phyloP scores from a whole-genome alignment of 805 yeast genomes.

The Wickerhamomyces chambardii region DNA sequence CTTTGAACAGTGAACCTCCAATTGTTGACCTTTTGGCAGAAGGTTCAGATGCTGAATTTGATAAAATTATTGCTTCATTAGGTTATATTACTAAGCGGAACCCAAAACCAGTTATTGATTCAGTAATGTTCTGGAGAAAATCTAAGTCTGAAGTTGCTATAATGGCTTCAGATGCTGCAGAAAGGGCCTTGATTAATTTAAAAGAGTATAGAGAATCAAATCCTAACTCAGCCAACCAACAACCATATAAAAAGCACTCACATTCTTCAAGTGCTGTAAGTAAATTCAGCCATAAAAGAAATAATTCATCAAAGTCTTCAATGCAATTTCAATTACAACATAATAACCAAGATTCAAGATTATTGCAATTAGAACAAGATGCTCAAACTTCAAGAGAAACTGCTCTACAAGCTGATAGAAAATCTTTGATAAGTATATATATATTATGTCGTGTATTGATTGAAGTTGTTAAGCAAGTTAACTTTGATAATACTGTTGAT shows the following conservation, averaged over 20 bases:
- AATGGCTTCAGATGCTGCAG: constrained; percentile 45
- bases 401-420: constrained; percentile 79
- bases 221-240: constrained; percentile 1
- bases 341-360: constrained; percentile 47
- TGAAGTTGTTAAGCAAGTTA: constrained; percentile 85
- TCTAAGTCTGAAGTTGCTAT: constrained; percentile 83
- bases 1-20: constrained; percentile 68
- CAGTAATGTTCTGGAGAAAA: constrained; percentile 97
- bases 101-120: constrained; percentile 94
- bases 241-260: constrained; percentile 16
- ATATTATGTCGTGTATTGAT: constrained; percentile 86
- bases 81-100: constrained; percentile 87
- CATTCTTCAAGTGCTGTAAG: constrained; percentile 23
- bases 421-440: constrained; percentile 78
- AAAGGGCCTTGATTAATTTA: constrained; percentile 23
- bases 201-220: constrained; percentile 22
- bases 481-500: constrained; percentile 63
- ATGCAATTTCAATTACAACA: constrained; percentile 4
- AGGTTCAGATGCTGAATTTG: constrained; percentile 83
- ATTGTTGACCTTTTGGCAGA: constrained; percentile 71
- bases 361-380: constrained; percentile 29
- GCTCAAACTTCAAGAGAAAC: constrained; percentile 43
- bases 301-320: constrained; percentile 37
- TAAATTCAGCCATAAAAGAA: constrained; percentile 34
- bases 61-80: constrained; percentile 72